Base-by-base conservation (phyloP, 441 rosid genomes). In the Croton laevigatus region DNA sequence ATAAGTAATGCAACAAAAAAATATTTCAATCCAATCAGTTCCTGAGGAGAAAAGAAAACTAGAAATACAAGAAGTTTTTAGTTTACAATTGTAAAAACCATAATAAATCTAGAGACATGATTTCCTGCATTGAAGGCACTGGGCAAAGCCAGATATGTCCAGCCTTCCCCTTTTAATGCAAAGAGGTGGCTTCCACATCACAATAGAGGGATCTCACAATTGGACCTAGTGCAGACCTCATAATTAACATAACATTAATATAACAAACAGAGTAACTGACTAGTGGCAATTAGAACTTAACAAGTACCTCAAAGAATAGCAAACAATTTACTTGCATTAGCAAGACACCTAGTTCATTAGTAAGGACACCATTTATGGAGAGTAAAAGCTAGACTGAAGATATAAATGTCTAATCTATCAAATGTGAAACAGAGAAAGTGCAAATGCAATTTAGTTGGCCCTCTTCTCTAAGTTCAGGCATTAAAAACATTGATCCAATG, bases 21-120 rank as follows among this genome's bases (percentile, higher is more conserved):
- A n/a, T 36, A 36, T 27, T 9, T 36, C 45, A 37, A 66, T 52
- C 46, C 45, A 66, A 66, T 52, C 46, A 66, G 55, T 65, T 48
- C 27, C 68, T 48, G 42, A 2, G 52, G 17, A 46, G 42, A 42
- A 42, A 62, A 12, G 32, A 62, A 40, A 48, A 3, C 16, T 48
- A 32, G 44, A 37, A 20, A 48, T 9, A 45, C n/a, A 32, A 45
- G 14, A 46, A 64, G n/a, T n/a, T 4, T 45, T 64, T 48, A 63
- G 58, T 17, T 32, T n/a, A 34, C 4, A 65, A 38, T 51, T 49
- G 16, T 17, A 3, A 4, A 66, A 16, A 34, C 5, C 53, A 53
- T 37, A 3, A 67, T 9, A 9, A 53, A 53, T 52, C 0, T 17
- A n/a, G 27, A n/a, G n/a, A n/a, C n/a, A n/a, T n/a, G n/a, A n/a